Conservation (phyloP, 345 rosid genomes). For the Brassica nigra region DNA sequence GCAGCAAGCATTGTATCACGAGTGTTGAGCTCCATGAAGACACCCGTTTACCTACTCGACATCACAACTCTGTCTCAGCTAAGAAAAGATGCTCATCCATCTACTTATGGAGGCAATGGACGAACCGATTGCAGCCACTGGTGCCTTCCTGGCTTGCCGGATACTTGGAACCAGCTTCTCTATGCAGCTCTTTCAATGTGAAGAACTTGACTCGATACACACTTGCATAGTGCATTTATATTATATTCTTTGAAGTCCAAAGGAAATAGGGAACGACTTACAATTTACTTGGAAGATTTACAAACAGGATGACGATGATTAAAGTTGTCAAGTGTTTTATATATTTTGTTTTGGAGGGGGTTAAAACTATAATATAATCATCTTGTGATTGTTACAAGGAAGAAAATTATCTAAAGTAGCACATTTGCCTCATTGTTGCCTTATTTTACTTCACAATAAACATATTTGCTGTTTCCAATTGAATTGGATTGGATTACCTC, state of each 20-base stretch:
- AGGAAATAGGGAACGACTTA: neutral
- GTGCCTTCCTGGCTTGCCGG: conserved; percentile 97
- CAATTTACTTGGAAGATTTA: neutral
- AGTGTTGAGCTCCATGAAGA: conserved; percentile 61
- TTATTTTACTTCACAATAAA: neutral
- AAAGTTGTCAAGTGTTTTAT: conserved; percentile 19
- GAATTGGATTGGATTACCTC: neutral
- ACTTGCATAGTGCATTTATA: neutral
- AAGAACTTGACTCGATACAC: conserved; percentile 28
- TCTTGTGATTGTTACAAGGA: conserved; percentile 18
- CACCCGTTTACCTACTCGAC: conserved; percentile 72
- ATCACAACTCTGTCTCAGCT: conserved; percentile 83
- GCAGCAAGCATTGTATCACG: conserved; percentile 53
- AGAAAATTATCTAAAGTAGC: conserved; percentile 6
- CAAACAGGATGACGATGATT: neutral
- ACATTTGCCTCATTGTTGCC: neutral
- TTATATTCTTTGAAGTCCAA: conserved; percentile 20
- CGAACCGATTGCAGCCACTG: conserved; percentile 92
- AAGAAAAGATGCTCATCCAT: conserved; percentile 92
- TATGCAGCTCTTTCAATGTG: conserved; percentile 72
- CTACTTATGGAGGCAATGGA: conserved; percentile 52
- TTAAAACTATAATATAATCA: neutral
- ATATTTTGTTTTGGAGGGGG: neutral
- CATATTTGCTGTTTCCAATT: neutral
- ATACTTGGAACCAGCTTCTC: conserved; percentile 94